These are phyloP conservation scores for Cylindricascospora bacillispora DNA, from an alignment of 1,139 yeast species.

Conservation along the genomic window DNA sequence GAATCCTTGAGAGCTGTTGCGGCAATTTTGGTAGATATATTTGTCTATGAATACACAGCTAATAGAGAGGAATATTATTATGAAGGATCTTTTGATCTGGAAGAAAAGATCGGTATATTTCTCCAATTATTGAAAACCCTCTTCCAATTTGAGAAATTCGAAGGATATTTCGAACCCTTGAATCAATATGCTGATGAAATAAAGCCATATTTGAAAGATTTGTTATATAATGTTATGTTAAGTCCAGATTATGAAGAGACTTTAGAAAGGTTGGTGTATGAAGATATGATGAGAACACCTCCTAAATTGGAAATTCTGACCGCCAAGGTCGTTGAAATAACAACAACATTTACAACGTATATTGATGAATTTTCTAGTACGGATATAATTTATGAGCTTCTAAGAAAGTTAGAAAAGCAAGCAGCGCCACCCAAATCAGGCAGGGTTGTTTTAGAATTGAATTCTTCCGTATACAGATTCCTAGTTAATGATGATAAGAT, in stretches of 20 bases:
- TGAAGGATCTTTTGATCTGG: slow-evolving; percentile 4
- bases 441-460: slow-evolving; percentile 29
- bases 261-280: slow-evolving; percentile 19
- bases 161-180: slow-evolving; percentile 22
- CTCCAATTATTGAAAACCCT: slow-evolving; percentile 15
- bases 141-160: slow-evolving; percentile 18
- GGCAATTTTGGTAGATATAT: slow-evolving; percentile 64
- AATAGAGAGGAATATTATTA: slow-evolving; percentile 26
- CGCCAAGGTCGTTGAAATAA: slow-evolving; percentile 18
- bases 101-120: slow-evolving; percentile 11
- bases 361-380: slow-evolving; percentile 16
- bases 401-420: slow-evolving; percentile 8
- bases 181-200: slow-evolving; percentile 24
- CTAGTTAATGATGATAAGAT: slow-evolving; percentile 31
- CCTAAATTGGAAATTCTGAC: slow-evolving; percentile 22
- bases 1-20: slow-evolving; percentile 41
- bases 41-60: slow-evolving; percentile 37
- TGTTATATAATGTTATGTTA: slow-evolving; percentile 17
- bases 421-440: slow-evolving; percentile 9
- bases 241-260: slow-evolving; percentile 21
- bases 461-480: slow-evolving; percentile 36
- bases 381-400: slow-evolving; percentile 19
- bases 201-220: slow-evolving; percentile 15
- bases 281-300: slow-evolving; percentile 20
- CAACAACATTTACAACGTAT: slow-evolving; percentile 13